phyloP scores from a whole-genome alignment of 331 rosid genomes.

The Quercus lobata region DNA sequence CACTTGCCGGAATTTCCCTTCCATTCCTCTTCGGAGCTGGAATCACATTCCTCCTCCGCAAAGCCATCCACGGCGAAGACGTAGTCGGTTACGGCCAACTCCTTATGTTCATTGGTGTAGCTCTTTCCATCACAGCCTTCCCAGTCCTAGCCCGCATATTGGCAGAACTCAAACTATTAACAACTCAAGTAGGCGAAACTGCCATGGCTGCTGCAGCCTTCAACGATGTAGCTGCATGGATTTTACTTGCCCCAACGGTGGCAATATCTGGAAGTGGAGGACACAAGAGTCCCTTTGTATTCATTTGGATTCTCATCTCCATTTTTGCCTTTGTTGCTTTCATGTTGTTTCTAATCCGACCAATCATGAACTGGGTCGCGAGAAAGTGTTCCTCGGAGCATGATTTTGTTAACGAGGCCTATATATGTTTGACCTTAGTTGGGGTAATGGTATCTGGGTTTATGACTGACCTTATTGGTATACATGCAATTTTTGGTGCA shows the following conservation, averaged over 20 bases:
- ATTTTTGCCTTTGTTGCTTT: conserved; percentile 31
- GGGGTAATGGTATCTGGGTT: conserved; percentile 45
- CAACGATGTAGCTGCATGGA: conserved; percentile 58
- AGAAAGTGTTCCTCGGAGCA: background rate
- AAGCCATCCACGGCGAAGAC: conserved; percentile 11
- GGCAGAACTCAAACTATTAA: conserved; percentile 53
- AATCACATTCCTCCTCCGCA: conserved; percentile 31
- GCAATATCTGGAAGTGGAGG: conserved; percentile 31
- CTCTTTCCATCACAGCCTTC: conserved; percentile 56
- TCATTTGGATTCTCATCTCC: conserved; percentile 37
- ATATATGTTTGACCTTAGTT: conserved; percentile 27
- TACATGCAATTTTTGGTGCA: conserved; percentile 51
- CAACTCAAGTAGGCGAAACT: conserved; percentile 40
- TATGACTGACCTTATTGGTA: conserved; percentile 42
- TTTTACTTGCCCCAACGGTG: conserved; percentile 39
- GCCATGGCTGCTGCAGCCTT: conserved; percentile 59
- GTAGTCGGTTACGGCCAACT: conserved; percentile 20
- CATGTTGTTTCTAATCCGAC: conserved; percentile 30
- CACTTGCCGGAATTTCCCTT: conserved; percentile 44
- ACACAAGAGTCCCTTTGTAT: conserved; percentile 24
- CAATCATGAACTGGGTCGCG: conserved; percentile 26
- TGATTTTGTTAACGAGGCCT: conserved; percentile 13
- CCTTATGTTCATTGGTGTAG: conserved; percentile 46
- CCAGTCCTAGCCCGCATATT: conserved; percentile 59
- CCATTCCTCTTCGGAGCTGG: conserved; percentile 42